phyloP scores from a whole-genome alignment of 2,329 filamentous ascomycete genomes.

The Trichoderma sp. region DNA sequence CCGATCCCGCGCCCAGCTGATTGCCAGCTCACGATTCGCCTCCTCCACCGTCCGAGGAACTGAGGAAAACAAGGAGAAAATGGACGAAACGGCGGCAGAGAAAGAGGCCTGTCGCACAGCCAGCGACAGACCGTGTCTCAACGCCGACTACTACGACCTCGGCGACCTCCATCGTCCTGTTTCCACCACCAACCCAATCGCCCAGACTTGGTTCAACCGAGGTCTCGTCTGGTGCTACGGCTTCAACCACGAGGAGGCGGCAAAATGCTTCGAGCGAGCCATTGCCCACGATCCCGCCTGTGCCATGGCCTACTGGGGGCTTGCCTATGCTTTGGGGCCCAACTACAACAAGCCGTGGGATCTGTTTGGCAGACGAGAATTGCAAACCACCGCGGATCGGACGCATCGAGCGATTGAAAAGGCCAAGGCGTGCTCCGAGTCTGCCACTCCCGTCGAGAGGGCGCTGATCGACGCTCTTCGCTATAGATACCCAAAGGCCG shows the following conservation, averaged over 20 bases:
- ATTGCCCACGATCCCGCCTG: slow-evolving; percentile 51
- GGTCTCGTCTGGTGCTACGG: slow-evolving; percentile 71
- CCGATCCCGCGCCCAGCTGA: neutral
- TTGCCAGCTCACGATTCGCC: neutral
- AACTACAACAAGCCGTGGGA: slow-evolving; percentile 79
- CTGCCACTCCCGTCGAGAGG: slow-evolving; percentile 44
- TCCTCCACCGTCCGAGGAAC: neutral
- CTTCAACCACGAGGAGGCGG: slow-evolving; percentile 74
- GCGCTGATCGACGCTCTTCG: slow-evolving; percentile 62
- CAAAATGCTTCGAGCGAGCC: slow-evolving; percentile 60
- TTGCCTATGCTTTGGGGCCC: slow-evolving; percentile 68
- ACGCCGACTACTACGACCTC: slow-evolving; percentile 55
- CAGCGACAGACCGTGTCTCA: neutral
- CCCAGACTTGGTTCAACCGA: slow-evolving; percentile 67
- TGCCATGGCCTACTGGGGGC: slow-evolving; percentile 65
- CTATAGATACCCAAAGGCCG: slow-evolving; percentile 55
- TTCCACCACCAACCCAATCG: slow-evolving; percentile 47
- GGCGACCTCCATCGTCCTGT: slow-evolving; percentile 56
- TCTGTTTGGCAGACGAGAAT: slow-evolving; percentile 61
- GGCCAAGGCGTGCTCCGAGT: slow-evolving; percentile 26
- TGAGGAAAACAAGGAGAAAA: neutral
- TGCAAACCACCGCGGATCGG: slow-evolving; percentile 44
- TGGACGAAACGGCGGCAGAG: neutral
- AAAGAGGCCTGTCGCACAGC: neutral
- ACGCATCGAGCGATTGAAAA: slow-evolving; percentile 32